Evolutionary conservation across 2,329 filamentous ascomycete genomes (phyloP), one percentile per base, ranked within the genome.

Genomic region (Ophiostoma ulmi): DNA sequence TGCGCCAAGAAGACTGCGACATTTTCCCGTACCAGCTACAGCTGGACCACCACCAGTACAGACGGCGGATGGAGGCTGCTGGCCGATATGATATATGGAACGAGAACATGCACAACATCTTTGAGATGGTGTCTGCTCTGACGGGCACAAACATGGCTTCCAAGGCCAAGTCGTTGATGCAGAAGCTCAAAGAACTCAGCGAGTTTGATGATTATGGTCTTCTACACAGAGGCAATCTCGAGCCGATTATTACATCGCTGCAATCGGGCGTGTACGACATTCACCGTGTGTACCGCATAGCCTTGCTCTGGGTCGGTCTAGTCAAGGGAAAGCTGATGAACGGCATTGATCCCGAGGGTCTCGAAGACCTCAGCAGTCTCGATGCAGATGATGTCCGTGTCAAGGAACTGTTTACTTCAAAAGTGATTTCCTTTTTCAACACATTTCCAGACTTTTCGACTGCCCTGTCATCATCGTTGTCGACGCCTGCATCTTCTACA

Each of bases 31-130:
- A 75, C 71, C 75, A 78, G 61, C 72, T 73, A 35, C 64, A 44
- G 65, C 65, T 67, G 11, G 36, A 65, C 65, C 65, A 67, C 39
- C 7, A n/a, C 71, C 71, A 48, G 67, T 11, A 69, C 39, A 38
- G 1, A 13, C 67, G 71, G 0, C 68, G 66, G 14, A 69, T 68
- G 36, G 72, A 72, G 31, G 71, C 73, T 41, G 69, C 72, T 36
- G 75, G 75, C 71, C 75, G 76, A 61, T 69, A 72, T n/a, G 82
- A 84, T 72, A 78, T 79, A n/a, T 77, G 82, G 35, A 72, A 77
- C 17, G 83, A 84, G 68, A 86, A 86, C 72, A 72, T 84, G 26
- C 74, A 75, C 71, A 86, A 86, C 68, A 79, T 85, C 71, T 80
- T 80, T 70, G 78, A 79, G 67, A 84, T 85, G 83, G 72, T 85